Evolutionary conservation across 1,139 yeast species (phyloP), one percentile per base, ranked within the genome.

Genomic region (Geotrichum restrictum): DNA sequence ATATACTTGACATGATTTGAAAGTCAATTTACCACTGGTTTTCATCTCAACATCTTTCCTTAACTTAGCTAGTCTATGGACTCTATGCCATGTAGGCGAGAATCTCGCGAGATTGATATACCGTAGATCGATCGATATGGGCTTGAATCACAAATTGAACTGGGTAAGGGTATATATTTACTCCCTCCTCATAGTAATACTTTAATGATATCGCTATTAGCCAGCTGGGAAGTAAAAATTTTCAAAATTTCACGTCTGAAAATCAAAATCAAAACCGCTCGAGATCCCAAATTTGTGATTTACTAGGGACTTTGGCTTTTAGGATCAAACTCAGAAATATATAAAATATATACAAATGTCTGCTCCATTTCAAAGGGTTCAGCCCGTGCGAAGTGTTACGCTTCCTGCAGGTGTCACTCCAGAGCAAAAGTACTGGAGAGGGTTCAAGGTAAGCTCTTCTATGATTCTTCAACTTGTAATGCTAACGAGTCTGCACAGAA

Each of bases 341-440:
- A 24, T 24, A 24, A 8, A 8, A 5, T 24, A 24, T 24, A 24
- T 24, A 24, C 29, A 24, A 46, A 91, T 93, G 98, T 88, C 98
- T 5, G 82, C 97, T 4, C 77, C 80, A 32, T 77, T 81, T 64
- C 83, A 81, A 57, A 78, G 91, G 65, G 77, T 89, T 21, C 78
- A 81, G 46, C 84, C 85, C 43, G 79, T 78, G 39, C 78, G 89
- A 67, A 82, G 82, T 61, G 88, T 97, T 2, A 82, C 88, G 1
- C 73, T 83, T 16, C 95, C 97, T 11, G 80, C 82, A 13, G 91
- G 86, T 62, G 84, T 93, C 2, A 89, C 97, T 0, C 93, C 98
- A 0, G 98, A 93, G 63, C 95, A 89, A 66, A 76, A 94, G 61
- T 93, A 88, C 72, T 94, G 98, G 98, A 77, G 95, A 62, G 89